phyloP scores from a whole-genome alignment of 140 eudicot genomes.

The Stevia rebaudiana region DNA sequence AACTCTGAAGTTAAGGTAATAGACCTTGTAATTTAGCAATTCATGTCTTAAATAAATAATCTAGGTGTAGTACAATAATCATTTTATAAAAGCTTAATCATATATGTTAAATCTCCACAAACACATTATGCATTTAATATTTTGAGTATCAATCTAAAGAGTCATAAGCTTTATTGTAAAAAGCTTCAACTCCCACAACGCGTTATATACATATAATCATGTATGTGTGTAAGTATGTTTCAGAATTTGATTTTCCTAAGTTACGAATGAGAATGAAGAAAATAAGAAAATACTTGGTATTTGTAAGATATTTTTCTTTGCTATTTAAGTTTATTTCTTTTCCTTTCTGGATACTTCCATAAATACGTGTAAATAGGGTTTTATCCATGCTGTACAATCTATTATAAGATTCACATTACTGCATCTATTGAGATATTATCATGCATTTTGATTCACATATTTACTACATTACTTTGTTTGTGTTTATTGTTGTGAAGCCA shows the following conservation, averaged over 20 bases:
- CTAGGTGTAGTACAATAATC: no score
- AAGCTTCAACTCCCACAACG: no score
- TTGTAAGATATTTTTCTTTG: not conserved
- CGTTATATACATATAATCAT: no score
- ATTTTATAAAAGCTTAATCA: no score
- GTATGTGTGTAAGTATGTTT: no score
- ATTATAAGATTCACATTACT: not conserved
- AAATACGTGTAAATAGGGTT: not conserved
- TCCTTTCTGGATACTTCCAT: not conserved
- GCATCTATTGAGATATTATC: constrained; percentile 13
- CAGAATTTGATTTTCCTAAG: not conserved
- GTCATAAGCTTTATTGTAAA: no score
- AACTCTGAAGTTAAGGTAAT: not conserved
- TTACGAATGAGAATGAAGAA: not conserved
- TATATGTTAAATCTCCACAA: not conserved
- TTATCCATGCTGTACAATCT: not conserved
- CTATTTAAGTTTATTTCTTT: not conserved
- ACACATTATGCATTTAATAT: not conserved
- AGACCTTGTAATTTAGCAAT: not conserved
- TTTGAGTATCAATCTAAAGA: not conserved
- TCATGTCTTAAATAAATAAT: no score
- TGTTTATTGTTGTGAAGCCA: constrained; percentile 14
- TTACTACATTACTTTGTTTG: constrained; percentile 14
- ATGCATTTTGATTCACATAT: constrained; percentile 20
- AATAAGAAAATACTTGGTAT: not conserved